Evolutionary conservation across 345 rosid genomes (phyloP).

Genomic region (Eucalyptus virginea): DNA sequence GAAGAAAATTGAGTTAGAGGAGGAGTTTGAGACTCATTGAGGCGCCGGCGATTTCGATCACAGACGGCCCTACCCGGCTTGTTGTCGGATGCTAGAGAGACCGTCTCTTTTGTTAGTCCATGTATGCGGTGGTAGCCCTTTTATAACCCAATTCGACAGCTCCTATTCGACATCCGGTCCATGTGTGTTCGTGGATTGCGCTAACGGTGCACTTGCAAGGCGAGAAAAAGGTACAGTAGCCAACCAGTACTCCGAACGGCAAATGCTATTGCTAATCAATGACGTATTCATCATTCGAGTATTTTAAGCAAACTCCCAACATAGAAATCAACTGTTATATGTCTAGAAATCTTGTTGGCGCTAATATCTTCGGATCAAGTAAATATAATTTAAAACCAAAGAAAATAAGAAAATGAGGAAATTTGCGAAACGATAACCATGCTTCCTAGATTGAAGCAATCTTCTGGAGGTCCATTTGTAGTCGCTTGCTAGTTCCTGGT

Average conservation of each 20-base stretch:
- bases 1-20: background rate
- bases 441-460: background rate
- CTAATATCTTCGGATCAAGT: background rate
- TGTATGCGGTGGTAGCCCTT: background rate
- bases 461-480: background rate
- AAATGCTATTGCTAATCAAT: background rate
- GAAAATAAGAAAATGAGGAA: background rate
- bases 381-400: background rate
- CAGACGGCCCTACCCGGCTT: background rate
- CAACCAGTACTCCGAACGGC: background rate
- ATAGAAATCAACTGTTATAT: background rate
- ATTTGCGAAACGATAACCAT: background rate
- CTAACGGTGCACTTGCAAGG: background rate
- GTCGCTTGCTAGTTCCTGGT: background rate
- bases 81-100: background rate
- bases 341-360: background rate
- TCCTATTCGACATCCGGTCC: background rate
- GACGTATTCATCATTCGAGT: background rate
- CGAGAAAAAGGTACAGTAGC: too few relatives aligned
- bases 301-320: background rate
- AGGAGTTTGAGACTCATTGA: background rate
- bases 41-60: background rate
- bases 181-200: background rate
- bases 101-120: background rate
- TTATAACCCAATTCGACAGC: background rate